These are phyloP conservation scores for Debaryomycetaceae sp. DNA, from an alignment of 1,139 yeast species.

Conservation along the genomic window DNA sequence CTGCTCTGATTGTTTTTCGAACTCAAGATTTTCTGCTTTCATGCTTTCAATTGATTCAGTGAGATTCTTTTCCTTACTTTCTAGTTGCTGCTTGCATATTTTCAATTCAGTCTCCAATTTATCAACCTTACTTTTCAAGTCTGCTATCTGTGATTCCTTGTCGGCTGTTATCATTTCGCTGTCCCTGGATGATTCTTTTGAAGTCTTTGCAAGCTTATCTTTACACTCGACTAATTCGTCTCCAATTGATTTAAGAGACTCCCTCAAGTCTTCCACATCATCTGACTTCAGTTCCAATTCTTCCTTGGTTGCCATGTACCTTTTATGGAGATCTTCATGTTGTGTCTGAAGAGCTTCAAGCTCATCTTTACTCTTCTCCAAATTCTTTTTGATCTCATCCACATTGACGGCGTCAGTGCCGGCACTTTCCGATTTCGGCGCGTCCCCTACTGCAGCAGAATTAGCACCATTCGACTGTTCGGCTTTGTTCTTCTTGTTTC, in stretches of 20 bases:
- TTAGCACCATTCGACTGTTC: background rate
- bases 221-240: constrained; percentile 64
- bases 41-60: background rate
- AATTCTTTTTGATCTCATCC: background rate
- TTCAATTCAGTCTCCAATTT: constrained; percentile 2
- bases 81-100: background rate
- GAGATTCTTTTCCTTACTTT: background rate
- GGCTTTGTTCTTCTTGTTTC: background rate
- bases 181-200: background rate
- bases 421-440: background rate
- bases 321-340: constrained; percentile 3
- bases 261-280: constrained; percentile 59
- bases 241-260: constrained; percentile 71
- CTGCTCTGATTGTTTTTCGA: constrained; percentile 3
- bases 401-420: background rate
- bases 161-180: background rate
- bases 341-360: background rate
- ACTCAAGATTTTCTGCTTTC: background rate
- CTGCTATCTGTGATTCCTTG: constrained; percentile 1
- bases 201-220: constrained; percentile 23
- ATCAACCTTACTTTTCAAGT: background rate
- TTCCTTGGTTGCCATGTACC: constrained; percentile 4
- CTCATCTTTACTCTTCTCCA: background rate
- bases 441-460: background rate
- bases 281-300: constrained; percentile 34